Conservation (phyloP, 2,329 filamentous ascomycete genomes). For the Setomelanomma holmii region DNA sequence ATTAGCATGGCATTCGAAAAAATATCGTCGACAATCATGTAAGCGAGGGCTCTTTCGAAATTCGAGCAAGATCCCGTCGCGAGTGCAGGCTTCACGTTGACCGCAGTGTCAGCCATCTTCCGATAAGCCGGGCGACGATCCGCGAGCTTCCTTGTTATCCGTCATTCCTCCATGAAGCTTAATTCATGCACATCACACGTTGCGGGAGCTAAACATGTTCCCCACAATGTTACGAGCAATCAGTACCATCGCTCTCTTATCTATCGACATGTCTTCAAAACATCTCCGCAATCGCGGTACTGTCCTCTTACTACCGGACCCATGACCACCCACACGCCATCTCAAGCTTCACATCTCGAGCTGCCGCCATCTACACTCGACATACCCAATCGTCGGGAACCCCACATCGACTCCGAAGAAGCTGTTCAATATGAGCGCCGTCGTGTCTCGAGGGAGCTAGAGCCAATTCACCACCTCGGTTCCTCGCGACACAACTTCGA, state of each 20-base stretch:
- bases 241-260: neutral
- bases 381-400: constrained; percentile 6
- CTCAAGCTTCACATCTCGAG: constrained; percentile 8
- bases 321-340: constrained; percentile 13
- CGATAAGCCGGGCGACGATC: constrained; percentile 11
- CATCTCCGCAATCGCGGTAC: neutral
- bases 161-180: constrained; percentile 2
- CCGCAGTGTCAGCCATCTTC: neutral
- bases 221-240: neutral
- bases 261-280: neutral
- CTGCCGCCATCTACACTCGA: constrained; percentile 20
- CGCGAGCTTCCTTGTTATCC: constrained; percentile 2
- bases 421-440: constrained; percentile 23
- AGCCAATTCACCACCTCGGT: constrained; percentile 3
- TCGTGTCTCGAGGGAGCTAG: constrained; percentile 24
- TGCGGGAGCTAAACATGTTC: constrained; percentile 1
- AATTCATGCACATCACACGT: constrained; percentile 1
- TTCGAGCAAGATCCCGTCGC: too few species aligned
- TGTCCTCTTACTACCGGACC: neutral
- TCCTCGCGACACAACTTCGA: neutral
- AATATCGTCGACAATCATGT: too few species aligned
- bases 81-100: too few species aligned
- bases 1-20: too few species aligned
- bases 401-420: constrained; percentile 29
- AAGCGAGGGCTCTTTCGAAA: too few species aligned